Conservation (phyloP, 1,284 basidiomycete species). For the Trametes pubescens region DNA sequence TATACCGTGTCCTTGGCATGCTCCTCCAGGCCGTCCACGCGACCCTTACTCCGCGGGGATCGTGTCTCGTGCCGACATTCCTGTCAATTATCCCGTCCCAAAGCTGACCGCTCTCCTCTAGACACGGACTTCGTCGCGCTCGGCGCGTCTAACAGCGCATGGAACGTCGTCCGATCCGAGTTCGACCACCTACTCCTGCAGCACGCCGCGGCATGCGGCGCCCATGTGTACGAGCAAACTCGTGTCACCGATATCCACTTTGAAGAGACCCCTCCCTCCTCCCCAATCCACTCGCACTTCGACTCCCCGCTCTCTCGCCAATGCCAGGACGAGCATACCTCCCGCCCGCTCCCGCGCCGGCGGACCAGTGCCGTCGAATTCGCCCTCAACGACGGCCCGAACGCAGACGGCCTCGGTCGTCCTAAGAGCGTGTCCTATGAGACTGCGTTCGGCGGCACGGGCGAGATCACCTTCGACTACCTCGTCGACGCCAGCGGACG, state of each 20-base stretch:
- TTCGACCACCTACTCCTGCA: constrained; percentile 51
- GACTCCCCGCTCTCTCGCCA: background rate
- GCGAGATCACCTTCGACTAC: constrained; percentile 65
- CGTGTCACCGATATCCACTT: constrained; percentile 46
- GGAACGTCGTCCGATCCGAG: constrained; percentile 53
- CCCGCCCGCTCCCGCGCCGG: constrained; percentile 5
- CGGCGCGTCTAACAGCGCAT: constrained; percentile 46
- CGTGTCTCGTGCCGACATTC: background rate
- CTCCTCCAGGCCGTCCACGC: constrained; percentile 1
- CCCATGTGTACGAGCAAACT: constrained; percentile 47
- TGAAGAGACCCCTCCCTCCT: constrained; percentile 29
- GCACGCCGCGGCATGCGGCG: constrained; percentile 47
- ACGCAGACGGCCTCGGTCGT: constrained; percentile 28
- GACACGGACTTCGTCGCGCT: constrained; percentile 53
- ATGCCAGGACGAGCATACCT: background rate
- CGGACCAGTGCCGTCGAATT: constrained; percentile 24
- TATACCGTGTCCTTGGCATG: background rate
- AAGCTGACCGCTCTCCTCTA: constrained; percentile 24
- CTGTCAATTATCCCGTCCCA: background rate
- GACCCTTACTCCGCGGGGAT: background rate
- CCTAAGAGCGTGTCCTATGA: constrained; percentile 42
- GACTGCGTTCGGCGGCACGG: constrained; percentile 35
- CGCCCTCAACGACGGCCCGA: constrained; percentile 12
- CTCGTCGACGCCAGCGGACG: constrained; percentile 78
- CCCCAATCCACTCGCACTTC: constrained; percentile 10